Evolutionary conservation across 192 early-diverging fungal genomes (phyloP).

Genomic region (Geranomyces michiganensis): DNA sequence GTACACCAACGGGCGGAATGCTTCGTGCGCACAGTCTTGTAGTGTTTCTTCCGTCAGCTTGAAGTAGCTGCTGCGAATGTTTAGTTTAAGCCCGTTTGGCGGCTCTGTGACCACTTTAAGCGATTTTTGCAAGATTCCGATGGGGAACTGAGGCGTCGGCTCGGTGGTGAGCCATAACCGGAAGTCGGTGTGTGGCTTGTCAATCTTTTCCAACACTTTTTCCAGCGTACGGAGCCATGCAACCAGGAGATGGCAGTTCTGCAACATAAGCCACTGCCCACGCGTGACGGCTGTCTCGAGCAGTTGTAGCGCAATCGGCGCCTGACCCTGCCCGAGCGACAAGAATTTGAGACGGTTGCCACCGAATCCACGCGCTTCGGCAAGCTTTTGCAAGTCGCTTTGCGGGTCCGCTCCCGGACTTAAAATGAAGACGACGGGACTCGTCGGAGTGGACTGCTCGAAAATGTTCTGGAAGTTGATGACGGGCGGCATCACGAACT

Average conservation of each 20-base stretch:
- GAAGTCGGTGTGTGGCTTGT: constrained; percentile 65
- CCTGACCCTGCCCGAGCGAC: constrained; percentile 67
- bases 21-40: constrained; percentile 58
- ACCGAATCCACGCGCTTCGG: constrained; percentile 61
- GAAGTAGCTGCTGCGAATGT: constrained; percentile 61
- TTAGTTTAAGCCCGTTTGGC: constrained; percentile 63
- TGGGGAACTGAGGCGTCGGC: constrained; percentile 60
- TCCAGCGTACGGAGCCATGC: constrained; percentile 58
- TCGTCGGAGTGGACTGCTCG: constrained; percentile 63
- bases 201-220: constrained; percentile 66
- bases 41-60: constrained; percentile 59
- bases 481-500: constrained; percentile 69
- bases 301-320: constrained; percentile 62
- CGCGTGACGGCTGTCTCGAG: constrained; percentile 63
- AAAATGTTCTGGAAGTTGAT: constrained; percentile 69
- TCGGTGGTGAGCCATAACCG: constrained; percentile 66
- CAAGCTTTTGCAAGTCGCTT: constrained; percentile 64
- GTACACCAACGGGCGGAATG: constrained; percentile 60
- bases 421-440: constrained; percentile 63
- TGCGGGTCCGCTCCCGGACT: constrained; percentile 68
- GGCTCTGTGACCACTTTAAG: constrained; percentile 69
- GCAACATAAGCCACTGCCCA: constrained; percentile 68
- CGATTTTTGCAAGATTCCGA: constrained; percentile 64
- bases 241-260: constrained; percentile 65
- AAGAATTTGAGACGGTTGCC: constrained; percentile 63